phyloP scores from a whole-genome alignment of 768 basidiomycete species.

The Phaeotremella skinneri region DNA sequence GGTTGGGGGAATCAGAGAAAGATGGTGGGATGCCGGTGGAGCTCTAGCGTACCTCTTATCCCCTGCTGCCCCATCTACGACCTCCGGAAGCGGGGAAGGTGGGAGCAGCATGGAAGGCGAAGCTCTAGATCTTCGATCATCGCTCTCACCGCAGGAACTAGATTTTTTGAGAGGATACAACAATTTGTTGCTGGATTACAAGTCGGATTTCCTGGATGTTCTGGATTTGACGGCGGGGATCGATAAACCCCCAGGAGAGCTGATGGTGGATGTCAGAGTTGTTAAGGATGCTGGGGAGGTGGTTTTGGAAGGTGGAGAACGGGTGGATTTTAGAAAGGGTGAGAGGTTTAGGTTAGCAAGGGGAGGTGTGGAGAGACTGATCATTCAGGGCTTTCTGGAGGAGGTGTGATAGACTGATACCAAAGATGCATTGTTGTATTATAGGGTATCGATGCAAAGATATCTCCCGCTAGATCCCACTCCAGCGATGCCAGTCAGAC shows the following conservation, averaged over 20 bases:
- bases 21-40: slow-evolving; percentile 81
- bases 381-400: slow-evolving; percentile 89
- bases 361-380: slow-evolving; percentile 87
- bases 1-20: slow-evolving; percentile 73
- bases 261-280: slow-evolving; percentile 83
- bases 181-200: slow-evolving; percentile 74
- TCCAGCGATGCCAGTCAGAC: no score
- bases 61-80: slow-evolving; percentile 8
- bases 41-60: slow-evolving; percentile 75
- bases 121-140: slow-evolving; percentile 40
- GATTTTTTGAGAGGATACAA: slow-evolving; percentile 83
- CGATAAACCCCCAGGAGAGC: slow-evolving; percentile 74
- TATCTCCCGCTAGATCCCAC: no score
- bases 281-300: slow-evolving; percentile 86
- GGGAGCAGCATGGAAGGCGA: slow-evolving; percentile 25
- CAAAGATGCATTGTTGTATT: not conserved
- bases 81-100: slow-evolving; percentile 2
- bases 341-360: slow-evolving; percentile 84
- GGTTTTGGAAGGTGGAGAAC: slow-evolving; percentile 80
- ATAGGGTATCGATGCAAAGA: not conserved
- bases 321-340: slow-evolving; percentile 79
- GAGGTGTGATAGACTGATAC: slow-evolving; percentile 59
- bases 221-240: slow-evolving; percentile 79
- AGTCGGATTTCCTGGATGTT: slow-evolving; percentile 76
- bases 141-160: slow-evolving; percentile 55